Conservation (phyloP, 441 rosid genomes). For the Mallotus repandus region DNA sequence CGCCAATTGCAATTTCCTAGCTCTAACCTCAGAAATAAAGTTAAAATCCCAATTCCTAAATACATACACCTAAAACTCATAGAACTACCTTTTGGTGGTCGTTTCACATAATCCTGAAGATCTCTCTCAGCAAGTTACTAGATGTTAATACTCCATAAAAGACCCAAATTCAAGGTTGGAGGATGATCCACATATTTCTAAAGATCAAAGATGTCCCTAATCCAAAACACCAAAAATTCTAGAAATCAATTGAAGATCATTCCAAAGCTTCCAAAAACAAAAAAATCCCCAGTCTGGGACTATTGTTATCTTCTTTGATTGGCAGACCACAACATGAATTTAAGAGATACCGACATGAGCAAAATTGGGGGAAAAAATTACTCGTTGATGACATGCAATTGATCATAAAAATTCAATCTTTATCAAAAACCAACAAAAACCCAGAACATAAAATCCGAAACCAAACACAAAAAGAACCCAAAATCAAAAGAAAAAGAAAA, state of each 20-base stretch:
- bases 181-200: neutral
- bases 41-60: too few relatives aligned
- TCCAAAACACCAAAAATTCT: too few relatives aligned
- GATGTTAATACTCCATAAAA: neutral
- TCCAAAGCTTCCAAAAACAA: neutral
- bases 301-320: neutral
- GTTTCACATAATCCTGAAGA: too few relatives aligned
- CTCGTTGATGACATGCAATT: too few relatives aligned
- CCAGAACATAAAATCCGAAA: conserved; percentile 6
- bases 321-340: neutral
- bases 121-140: too few relatives aligned
- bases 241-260: neutral
- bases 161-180: neutral
- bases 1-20: neutral
- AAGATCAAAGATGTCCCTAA: neutral
- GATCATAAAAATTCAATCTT: neutral
- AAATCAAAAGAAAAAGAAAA: neutral
- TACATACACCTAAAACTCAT: too few relatives aligned
- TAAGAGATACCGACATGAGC: too few relatives aligned
- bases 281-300: neutral
- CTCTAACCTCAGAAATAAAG: neutral
- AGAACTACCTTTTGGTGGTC: too few relatives aligned
- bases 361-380: neutral
- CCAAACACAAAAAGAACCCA: neutral
- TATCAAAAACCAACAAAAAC: neutral